A percentile compares a stretch with the other conserved stretches of the same genome.
These are phyloP conservation scores for Podaxis rugospora DNA, from an alignment of 768 basidiomycete species.

Conservation along the genomic window DNA sequence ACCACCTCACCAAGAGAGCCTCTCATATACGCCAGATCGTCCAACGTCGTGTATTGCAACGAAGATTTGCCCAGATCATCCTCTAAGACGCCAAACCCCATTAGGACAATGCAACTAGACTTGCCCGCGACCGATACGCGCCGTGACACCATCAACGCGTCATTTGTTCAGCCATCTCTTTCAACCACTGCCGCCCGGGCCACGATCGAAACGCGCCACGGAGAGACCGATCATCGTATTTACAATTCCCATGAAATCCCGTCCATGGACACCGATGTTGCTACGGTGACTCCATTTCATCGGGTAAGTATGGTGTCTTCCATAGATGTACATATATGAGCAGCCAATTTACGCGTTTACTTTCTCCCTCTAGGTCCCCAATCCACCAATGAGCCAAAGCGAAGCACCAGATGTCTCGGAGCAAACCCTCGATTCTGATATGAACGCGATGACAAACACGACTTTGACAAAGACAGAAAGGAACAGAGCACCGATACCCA, in stretches of 20 bases:
- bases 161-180: neutral
- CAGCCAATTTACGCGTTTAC: neutral
- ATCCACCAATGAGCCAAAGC: neutral
- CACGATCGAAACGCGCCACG: neutral
- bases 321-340: conserved; percentile 1
- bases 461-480: neutral
- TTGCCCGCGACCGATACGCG: conserved; percentile 2
- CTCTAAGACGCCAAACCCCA: neutral
- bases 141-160: neutral
- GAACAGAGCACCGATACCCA: conserved; percentile 10
- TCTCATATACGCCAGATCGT: neutral
- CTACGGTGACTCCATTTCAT: conserved; percentile 1
- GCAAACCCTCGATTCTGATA: neutral
- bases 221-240: neutral
- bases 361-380: neutral
- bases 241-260: neutral
- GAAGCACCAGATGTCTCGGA: neutral
- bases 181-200: neutral
- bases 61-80: too few species aligned
- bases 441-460: neutral
- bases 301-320: neutral
- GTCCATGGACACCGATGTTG: conserved; percentile 4
- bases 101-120: neutral
- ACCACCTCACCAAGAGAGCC: neutral
- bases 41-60: neutral